Evolutionary conservation across 2,329 filamentous ascomycete species (phyloP), one percentile per base, ranked within the genome.

Genomic region (Fusarium gaditjirri): DNA sequence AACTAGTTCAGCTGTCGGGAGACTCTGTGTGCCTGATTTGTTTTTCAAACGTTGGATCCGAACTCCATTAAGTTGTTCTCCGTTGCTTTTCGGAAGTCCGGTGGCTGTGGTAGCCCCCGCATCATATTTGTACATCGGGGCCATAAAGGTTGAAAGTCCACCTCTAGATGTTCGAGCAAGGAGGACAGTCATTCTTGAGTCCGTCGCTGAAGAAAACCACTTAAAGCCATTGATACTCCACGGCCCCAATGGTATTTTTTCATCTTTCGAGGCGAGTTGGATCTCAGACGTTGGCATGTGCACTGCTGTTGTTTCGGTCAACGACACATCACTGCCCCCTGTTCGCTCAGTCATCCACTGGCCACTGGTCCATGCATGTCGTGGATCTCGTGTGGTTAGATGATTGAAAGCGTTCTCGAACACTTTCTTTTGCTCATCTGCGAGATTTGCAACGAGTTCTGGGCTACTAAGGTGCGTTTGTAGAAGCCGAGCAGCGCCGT

Each of bases 321-420:
- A 85, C 7, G 89, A 89, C 3, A 93, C 90, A 74, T 94, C 92
- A 70, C 90, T 92, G 0, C 91, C 92, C 4, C 91, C 91, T 0
- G 86, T 85, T 5, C 91, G 85, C 74, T 93, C 91, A 0, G 92
- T 94, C 92, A 94, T 93, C 92, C 92, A 94, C 78, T 94, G 92
- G 0, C 91, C 91, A 43, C 88, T 92, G 1, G 91, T 94, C 92
- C 91, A 94, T 1, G 88, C 87, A 23, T 80, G 71, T 8, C 35
- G 46, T 0, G 80, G 76, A 29, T 91, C 84, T 8, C 87, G 83
- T 8, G 86, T 88, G 3, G 83, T 88, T 7, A 93, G 81, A 17
- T 86, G 86, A 10, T 80, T 76, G 70, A 86, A 89, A 7, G 87
- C 87, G 43, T 87, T 84, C 41, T 85, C 81, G 52, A 90, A 84